A percentile compares a stretch with the other conserved stretches of the same genome.
Evolutionary conservation across 768 basidiomycete genomes (phyloP).

Genomic region (Megacollybia marginata): DNA sequence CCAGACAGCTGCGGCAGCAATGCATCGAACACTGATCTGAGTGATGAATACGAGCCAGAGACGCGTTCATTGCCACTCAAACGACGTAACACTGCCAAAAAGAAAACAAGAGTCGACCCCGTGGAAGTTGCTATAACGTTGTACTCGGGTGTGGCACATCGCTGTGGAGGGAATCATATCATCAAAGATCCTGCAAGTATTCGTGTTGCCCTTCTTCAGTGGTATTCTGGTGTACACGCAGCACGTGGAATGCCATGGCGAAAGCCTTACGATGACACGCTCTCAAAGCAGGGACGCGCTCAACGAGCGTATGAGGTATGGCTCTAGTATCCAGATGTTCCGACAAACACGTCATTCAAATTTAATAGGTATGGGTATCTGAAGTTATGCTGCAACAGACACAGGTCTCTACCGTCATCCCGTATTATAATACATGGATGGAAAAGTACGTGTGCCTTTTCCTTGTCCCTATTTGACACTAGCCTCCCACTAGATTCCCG

Average conservation of each 20-base stretch:
- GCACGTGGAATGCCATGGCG: conserved; percentile 90
- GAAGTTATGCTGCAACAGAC: conserved; percentile 98
- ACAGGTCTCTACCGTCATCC: conserved; percentile 88
- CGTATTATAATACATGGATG: conserved; percentile 90
- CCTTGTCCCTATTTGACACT: conserved; percentile 2
- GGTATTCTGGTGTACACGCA: conserved; percentile 67
- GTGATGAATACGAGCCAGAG: no score
- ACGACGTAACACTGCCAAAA: neutral
- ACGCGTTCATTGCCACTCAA: no score
- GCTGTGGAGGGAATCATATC: conserved; percentile 42
- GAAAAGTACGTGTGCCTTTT: conserved; percentile 40
- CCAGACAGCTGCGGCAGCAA: neutral
- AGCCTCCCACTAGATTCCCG: conserved; percentile 52
- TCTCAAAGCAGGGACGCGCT: conserved; percentile 51
- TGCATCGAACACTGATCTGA: no score
- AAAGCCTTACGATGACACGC: conserved; percentile 53
- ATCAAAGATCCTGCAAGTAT: conserved; percentile 33
- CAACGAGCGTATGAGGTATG: conserved; percentile 90
- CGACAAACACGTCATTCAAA: neutral
- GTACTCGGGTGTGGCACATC: conserved; percentile 11
- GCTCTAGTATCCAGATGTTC: neutral
- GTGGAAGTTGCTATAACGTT: neutral
- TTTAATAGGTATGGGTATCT: conserved; percentile 70
- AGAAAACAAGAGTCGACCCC: neutral
- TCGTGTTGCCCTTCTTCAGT: conserved; percentile 46